Percentiles rank a stretch among this genome's conserved stretches.
phyloP scores from a whole-genome alignment of 2,329 filamentous ascomycete genomes.

The Fusarium temperatum region DNA sequence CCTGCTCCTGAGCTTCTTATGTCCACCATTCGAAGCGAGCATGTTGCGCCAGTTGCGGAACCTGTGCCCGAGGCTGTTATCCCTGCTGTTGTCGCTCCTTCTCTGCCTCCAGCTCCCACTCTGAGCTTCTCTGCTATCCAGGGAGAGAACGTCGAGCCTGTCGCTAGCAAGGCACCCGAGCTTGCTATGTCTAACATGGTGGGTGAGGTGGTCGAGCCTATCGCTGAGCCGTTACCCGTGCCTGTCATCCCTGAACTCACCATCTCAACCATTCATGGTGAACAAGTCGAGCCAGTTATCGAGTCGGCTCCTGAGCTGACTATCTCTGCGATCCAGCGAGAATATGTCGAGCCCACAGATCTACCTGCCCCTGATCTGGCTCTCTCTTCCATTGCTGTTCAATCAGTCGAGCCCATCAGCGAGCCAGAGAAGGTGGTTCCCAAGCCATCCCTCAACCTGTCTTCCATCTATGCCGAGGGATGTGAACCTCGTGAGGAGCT shows the following conservation, averaged over 20 bases:
- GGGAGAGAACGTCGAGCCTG: conserved; percentile 34
- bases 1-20: conserved; percentile 20
- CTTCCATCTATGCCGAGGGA: conserved; percentile 43
- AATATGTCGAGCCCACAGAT: conserved; percentile 40
- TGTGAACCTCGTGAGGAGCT: conserved; percentile 50
- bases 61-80: conserved; percentile 4
- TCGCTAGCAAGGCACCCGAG: conserved; percentile 11
- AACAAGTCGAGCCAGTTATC: conserved; percentile 35
- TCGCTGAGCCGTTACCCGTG: conserved; percentile 8
- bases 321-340: conserved; percentile 36
- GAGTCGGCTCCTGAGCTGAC: conserved; percentile 23
- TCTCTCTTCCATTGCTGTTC: conserved; percentile 43
- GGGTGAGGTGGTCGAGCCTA: conserved; percentile 25
- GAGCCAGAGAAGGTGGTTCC: conserved; percentile 47
- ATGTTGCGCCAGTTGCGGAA: conserved; percentile 31
- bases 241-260: conserved; percentile 26
- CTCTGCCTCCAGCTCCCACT: conserved; percentile 20
- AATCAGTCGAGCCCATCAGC: conserved; percentile 46
- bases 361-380: conserved; percentile 37
- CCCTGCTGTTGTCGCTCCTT: conserved; percentile 4
- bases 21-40: conserved; percentile 33
- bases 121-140: conserved; percentile 35
- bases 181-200: conserved; percentile 23
- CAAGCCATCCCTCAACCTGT: conserved; percentile 41
- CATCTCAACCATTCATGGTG: conserved; percentile 33